Evolutionary conservation across 345 rosid genomes (phyloP), one percentile per base, ranked within the genome.

Genomic region (Citrus australasica): DNA sequence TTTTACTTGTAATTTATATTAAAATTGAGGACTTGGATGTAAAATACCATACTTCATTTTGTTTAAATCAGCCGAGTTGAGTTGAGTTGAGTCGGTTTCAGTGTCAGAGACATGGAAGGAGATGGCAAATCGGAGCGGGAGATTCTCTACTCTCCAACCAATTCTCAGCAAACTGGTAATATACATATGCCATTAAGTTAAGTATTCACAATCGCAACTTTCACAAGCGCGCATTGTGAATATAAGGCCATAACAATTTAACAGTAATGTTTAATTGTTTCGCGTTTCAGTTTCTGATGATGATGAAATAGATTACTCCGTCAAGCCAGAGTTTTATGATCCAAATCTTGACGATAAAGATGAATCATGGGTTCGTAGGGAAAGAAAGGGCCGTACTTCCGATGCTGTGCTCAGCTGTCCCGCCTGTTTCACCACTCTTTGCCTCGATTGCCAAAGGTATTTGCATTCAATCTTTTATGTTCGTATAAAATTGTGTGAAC

Each of bases 331-430:
- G 64, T 87, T 93, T 74, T 92, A 93, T 67, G 98, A 90, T 75
- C 86, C 98, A 0, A 82, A 86, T 63, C 88, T 92, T 13, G 98
- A 93, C 7, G 89, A 82, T 53, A 89, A 89, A 84, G 93, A 93
- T 84, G 93, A 90, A 78, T 13, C 14, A 22, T 93, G 98, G 96
- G 87, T 87, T 79, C 80, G 71, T 19, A 88, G 84, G 80, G 77
- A 80, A 73, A 86, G 91, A 78, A 82, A 81, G 48, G 96, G 96
- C 6, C 86, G 79, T 74, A 53, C 75, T 28, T 89, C 98, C 63
- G 98, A 93, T 77, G 93, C 98, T 68, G 88, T 90, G 48, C 96
- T 93, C 66, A 92, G 96, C 80, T 93, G 98, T 74, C 96, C 98
- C 11, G 96, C 90, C 80, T 93, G 98, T 86, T 93, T 92, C 83